Evolutionary conservation across 805 yeast species (phyloP).

Genomic region (Zygotorulaspora florentina): DNA sequence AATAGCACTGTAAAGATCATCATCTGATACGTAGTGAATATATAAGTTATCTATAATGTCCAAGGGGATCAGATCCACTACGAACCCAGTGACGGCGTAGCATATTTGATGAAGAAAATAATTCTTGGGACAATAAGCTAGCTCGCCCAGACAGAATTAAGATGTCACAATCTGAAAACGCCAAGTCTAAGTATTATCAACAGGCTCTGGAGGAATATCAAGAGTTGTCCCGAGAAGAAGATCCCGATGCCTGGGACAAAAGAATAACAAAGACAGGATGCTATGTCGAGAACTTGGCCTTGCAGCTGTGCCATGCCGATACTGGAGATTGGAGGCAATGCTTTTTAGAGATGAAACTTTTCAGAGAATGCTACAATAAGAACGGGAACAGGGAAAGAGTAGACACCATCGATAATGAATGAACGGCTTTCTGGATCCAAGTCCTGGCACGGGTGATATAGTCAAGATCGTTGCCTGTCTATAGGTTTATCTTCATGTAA

Average conservation of each 20-base stretch:
- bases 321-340: slow-evolving; percentile 80
- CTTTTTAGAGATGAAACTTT: slow-evolving; percentile 57
- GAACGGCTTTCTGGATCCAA: neutral
- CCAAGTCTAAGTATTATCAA: slow-evolving; percentile 23
- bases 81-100: neutral
- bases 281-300: slow-evolving; percentile 58
- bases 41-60: no score
- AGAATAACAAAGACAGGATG: slow-evolving; percentile 76
- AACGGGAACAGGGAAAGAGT: slow-evolving; percentile 52
- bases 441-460: neutral
- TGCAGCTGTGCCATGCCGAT: slow-evolving; percentile 77
- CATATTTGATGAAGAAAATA: neutral
- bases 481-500: neutral
- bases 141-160: neutral
- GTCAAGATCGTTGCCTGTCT: no score
- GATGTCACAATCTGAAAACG: slow-evolving; percentile 1
- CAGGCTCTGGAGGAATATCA: slow-evolving; percentile 31
- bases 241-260: slow-evolving; percentile 74
- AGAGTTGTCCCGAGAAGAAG: slow-evolving; percentile 46
- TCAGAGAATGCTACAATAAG: slow-evolving; percentile 58
- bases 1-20: no score
- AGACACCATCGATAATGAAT: slow-evolving; percentile 26
- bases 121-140: neutral
- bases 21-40: no score
- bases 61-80: neutral